A percentile compares a stretch with the other conserved stretches of the same genome.
Conservation (phyloP, 768 basidiomycete genomes). For the Lentinula raphanica region DNA sequence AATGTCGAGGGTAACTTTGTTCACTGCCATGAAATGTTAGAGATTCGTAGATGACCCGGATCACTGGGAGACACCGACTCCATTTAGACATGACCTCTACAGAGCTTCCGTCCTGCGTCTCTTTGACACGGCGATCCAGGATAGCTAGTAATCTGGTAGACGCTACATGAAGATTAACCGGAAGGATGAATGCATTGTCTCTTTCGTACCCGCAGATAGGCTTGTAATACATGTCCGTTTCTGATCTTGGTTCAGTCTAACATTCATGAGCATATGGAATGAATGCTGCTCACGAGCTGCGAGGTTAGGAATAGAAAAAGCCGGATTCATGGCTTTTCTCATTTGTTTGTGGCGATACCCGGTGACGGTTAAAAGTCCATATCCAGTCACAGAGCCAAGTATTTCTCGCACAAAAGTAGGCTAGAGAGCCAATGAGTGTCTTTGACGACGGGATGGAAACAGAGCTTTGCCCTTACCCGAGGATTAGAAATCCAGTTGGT, state of each 20-base stretch:
- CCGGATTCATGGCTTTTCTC: slow-evolving; percentile 48
- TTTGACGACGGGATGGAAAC: neutral
- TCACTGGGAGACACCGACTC: slow-evolving; percentile 27
- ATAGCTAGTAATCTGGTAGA: neutral
- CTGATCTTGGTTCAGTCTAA: slow-evolving; percentile 14
- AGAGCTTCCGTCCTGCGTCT: slow-evolving; percentile 11
- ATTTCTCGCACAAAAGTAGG: slow-evolving; percentile 38
- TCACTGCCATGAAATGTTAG: slow-evolving; percentile 25
- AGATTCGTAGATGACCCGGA: too few species aligned
- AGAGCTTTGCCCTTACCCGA: slow-evolving; percentile 20
- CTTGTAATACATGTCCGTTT: slow-evolving; percentile 43
- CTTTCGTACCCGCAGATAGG: slow-evolving; percentile 35
- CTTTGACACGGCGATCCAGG: neutral
- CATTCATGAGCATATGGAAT: neutral
- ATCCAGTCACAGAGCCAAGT: slow-evolving; percentile 37
- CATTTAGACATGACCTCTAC: slow-evolving; percentile 36
- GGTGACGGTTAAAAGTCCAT: slow-evolving; percentile 44
- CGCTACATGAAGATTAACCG: neutral
- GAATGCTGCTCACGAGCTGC: slow-evolving; percentile 22
- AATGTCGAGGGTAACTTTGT: slow-evolving; percentile 48
- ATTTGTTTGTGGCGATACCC: slow-evolving; percentile 45
- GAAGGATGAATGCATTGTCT: neutral
- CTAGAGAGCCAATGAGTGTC: slow-evolving; percentile 17
- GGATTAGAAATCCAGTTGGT: slow-evolving; percentile 44
- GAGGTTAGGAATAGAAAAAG: slow-evolving; percentile 42